Percentiles rank a stretch among this genome's conserved stretches.
phyloP scores from a whole-genome alignment of 192 early-diverging fungal species.

The Radiomyces spectabilis region DNA sequence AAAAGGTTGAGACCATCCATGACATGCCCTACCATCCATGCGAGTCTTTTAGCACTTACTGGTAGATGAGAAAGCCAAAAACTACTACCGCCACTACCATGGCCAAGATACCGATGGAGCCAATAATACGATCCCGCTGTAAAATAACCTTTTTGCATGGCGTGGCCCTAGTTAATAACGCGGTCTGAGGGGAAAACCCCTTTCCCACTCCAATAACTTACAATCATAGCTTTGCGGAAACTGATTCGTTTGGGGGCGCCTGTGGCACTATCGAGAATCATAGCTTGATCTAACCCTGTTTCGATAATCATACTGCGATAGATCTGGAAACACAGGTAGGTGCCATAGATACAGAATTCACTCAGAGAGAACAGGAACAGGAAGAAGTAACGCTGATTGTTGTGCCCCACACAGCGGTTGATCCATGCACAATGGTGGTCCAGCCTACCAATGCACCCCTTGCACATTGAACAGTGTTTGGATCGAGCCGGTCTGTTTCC shows the following conservation, averaged over 20 bases:
- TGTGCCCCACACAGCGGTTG: slow-evolving; percentile 45
- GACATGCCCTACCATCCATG: not conserved
- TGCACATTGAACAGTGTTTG: slow-evolving; percentile 50
- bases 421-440: slow-evolving; percentile 54
- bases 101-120: slow-evolving; percentile 43
- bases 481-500: slow-evolving; percentile 43
- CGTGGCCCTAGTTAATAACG: too few relatives aligned
- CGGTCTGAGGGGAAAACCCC: too few relatives aligned
- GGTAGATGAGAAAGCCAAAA: slow-evolving; percentile 39
- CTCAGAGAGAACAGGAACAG: slow-evolving; percentile 37
- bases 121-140: slow-evolving; percentile 39
- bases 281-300: slow-evolving; percentile 23
- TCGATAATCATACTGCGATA: slow-evolving; percentile 24
- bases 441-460: slow-evolving; percentile 35
- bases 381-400: slow-evolving; percentile 47
- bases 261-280: slow-evolving; percentile 8
- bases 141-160: slow-evolving; percentile 44
- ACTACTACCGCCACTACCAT: slow-evolving; percentile 37
- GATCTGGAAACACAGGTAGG: slow-evolving; percentile 35
- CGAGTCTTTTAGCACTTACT: too few relatives aligned
- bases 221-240: slow-evolving; percentile 32
- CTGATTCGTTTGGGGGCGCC: slow-evolving; percentile 11
- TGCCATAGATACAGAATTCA: slow-evolving; percentile 42
- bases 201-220: slow-evolving; percentile 17
- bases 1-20: not conserved